These are phyloP conservation scores for Mrakia blollopis DNA, from an alignment of 768 basidiomycete genomes.

Conservation along the genomic window DNA sequence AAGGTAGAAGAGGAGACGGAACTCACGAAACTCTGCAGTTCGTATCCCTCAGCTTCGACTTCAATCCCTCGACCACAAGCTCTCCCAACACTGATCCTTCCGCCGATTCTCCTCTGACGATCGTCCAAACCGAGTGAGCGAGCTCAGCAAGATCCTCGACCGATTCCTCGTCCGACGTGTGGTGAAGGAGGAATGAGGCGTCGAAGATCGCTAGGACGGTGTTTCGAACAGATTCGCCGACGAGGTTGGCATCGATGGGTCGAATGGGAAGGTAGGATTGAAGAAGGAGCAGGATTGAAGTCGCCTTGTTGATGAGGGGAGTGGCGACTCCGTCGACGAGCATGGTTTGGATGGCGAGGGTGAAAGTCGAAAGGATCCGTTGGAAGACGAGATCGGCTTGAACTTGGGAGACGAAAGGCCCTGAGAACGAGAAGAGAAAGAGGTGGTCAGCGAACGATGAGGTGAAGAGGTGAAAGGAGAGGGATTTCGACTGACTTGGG, in stretches of 20 bases:
- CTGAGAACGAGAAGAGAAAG: slow-evolving; percentile 1
- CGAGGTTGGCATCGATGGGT: slow-evolving; percentile 12
- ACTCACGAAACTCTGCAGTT: slow-evolving; percentile 16
- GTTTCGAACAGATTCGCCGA: neutral
- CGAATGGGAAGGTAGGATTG: slow-evolving; percentile 3
- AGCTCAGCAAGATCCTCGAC: neutral
- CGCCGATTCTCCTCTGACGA: neutral
- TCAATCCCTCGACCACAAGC: neutral
- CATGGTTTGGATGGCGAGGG: neutral
- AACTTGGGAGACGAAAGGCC: neutral
- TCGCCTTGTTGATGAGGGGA: neutral
- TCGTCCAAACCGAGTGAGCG: slow-evolving; percentile 1
- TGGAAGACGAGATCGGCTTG: slow-evolving; percentile 14
- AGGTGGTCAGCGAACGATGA: neutral
- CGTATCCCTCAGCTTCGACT: slow-evolving; percentile 7
- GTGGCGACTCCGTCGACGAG: slow-evolving; percentile 7
- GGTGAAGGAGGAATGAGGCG: slow-evolving; percentile 12
- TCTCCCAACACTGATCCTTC: neutral
- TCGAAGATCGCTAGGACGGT: slow-evolving; percentile 18
- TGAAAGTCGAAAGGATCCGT: slow-evolving; percentile 4
- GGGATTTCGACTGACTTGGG: slow-evolving; percentile 15
- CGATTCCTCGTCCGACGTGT: neutral
- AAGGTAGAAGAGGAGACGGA: neutral
- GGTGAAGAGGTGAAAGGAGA: neutral
- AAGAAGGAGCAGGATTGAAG: slow-evolving; percentile 20